These are phyloP conservation scores for Trichopus zeylanicus DNA, from an alignment of 116 monocot genomes.

Conservation along the genomic window DNA sequence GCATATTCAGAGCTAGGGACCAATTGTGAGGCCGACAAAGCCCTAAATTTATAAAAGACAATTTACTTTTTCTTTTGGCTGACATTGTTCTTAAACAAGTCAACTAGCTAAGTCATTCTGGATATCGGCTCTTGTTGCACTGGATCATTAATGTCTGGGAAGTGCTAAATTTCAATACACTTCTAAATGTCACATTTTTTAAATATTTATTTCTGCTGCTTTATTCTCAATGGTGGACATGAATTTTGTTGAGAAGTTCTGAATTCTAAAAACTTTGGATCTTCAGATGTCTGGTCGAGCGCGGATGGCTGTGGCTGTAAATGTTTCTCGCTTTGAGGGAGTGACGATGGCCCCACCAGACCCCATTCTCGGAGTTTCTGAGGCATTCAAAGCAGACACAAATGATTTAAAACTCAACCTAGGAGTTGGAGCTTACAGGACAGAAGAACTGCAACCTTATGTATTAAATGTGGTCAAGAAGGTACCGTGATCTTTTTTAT, in stretches of 20 bases:
- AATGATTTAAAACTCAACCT: constrained; percentile 90
- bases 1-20: too few species aligned
- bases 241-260: neutral
- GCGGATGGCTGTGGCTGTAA: constrained; percentile 52
- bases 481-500: constrained; percentile 22
- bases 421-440: constrained; percentile 96
- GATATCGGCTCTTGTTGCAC: too few species aligned
- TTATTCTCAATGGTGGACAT: neutral
- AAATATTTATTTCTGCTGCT: neutral
- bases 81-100: too few species aligned
- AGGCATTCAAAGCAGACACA: constrained; percentile 89
- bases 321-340: constrained; percentile 87
- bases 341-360: constrained; percentile 96
- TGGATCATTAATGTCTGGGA: too few species aligned
- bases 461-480: constrained; percentile 95
- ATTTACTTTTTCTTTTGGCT: too few species aligned
- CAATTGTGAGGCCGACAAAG: too few species aligned
- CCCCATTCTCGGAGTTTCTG: constrained; percentile 97
- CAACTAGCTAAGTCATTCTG: too few species aligned
- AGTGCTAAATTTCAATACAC: too few species aligned
- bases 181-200: neutral
- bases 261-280: neutral
- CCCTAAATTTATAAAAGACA: too few species aligned
- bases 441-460: constrained; percentile 96
- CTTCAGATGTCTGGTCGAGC: constrained; percentile 42